Evolutionary conservation across 768 basidiomycete species (phyloP), one percentile per base, ranked within the genome.

Genomic region (Auricularia cornea): DNA sequence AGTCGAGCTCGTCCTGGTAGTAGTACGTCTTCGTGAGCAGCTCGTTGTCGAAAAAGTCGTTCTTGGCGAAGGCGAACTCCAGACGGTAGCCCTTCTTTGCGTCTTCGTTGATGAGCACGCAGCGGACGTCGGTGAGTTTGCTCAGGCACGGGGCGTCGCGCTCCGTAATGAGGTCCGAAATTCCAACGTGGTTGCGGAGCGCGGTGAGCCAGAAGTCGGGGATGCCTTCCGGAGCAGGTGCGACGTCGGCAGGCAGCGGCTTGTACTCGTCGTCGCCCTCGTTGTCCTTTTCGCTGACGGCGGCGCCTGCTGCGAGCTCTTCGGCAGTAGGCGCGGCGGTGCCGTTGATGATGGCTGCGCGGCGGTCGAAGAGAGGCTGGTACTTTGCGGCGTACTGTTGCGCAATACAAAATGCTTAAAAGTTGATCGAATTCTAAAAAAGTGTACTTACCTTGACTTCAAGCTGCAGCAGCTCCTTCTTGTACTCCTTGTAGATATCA

Each of bases 141-240:
- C 91, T 92, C 72, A 99, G 86, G 8, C 94, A 95, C 56, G 72
- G 85, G 65, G 81, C 92, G 73, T 99, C 96, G 62, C 90, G 88
- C 70, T 98, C 94, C 29, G 92, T 96, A 79, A 98, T 92, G 72
- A 94, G 80, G 23, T 95, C 94, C 51, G 83, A 81, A 62, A 98
- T 81, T 59, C 85, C 92, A 62, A 89, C 75, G 74, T 98, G 94
- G 76, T 97, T 98, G 67, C 90, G 86, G 61, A 98, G 81, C 2
- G 94, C 93, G 1, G 97, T 98, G 69, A 97, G 86, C 96, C 96
- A 99, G 83, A 99, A 99, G 70, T 96, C 89, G 60, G 95, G 92
- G 68, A 99, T 92, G 60, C 87, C 81, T 40, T 74, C 66, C 57
- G 69, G 69, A 41, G 71, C 68, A 57, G 59, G 80, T 66, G 69